Percentiles rank a stretch among this genome's conserved stretches.
Conservation (phyloP, 2,329 filamentous ascomycete species). For the Xylogone sp. region DNA sequence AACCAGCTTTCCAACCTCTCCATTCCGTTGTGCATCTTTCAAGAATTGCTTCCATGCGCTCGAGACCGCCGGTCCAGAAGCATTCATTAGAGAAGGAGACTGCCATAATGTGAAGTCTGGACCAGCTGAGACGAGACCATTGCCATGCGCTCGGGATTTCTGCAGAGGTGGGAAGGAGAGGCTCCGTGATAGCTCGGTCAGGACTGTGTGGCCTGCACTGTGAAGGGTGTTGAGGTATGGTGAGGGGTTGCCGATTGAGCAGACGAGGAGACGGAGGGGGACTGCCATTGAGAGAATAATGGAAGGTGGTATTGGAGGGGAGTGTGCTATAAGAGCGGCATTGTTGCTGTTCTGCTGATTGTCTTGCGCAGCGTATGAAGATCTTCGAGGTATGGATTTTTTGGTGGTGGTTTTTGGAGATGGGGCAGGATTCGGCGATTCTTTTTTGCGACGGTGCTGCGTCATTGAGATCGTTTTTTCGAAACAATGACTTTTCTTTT, state of each 20-base stretch:
- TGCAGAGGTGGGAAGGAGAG: slow-evolving; percentile 42
- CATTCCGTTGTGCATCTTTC: slow-evolving; percentile 33
- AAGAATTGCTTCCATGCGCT: slow-evolving; percentile 60
- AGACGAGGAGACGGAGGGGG: slow-evolving; percentile 62
- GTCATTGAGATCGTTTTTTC: not conserved
- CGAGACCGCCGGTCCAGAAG: slow-evolving; percentile 68
- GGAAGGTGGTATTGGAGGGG: not conserved
- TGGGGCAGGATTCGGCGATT: not conserved
- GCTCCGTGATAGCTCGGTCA: slow-evolving; percentile 48
- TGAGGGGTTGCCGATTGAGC: slow-evolving; percentile 83
- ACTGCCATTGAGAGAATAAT: slow-evolving; percentile 12
- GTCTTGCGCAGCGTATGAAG: not conserved
- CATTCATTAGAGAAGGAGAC: slow-evolving; percentile 79
- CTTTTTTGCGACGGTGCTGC: not conserved
- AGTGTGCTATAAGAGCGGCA: not conserved
- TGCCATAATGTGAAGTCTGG: slow-evolving; percentile 66
- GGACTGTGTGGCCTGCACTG: slow-evolving; percentile 78
- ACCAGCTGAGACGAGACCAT: slow-evolving; percentile 45
- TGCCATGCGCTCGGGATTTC: slow-evolving; percentile 40
- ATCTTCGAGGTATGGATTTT: not conserved
- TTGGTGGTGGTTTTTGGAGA: not conserved
- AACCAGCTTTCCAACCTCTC: slow-evolving; percentile 51
- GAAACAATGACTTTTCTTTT: too few relatives aligned
- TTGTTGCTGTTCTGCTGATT: not conserved
- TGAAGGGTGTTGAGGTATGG: slow-evolving; percentile 77